Evolutionary conservation across 164 flowering plant species (phyloP).

Genomic region (Piper longum): DNA sequence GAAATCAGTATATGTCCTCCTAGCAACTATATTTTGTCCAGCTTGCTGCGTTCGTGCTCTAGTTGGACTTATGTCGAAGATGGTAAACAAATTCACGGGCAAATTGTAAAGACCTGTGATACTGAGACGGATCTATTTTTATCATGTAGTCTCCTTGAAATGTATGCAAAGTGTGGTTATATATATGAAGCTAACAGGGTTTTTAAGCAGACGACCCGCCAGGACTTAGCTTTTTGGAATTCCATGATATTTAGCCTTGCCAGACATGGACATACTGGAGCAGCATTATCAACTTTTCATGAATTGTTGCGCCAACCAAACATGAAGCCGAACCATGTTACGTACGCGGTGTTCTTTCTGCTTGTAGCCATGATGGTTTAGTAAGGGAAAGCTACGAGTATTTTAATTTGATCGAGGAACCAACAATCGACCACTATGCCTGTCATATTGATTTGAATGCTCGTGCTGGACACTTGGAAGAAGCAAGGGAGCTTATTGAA

Average conservation of each 20-base stretch:
- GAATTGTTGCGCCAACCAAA: conserved; percentile 7
- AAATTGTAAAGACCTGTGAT: conserved; percentile 11
- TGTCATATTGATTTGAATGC: conserved; percentile 17
- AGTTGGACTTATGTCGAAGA: conserved; percentile 16
- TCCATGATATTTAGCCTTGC: conserved; percentile 18
- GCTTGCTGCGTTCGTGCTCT: conserved; percentile 12
- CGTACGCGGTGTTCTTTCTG: conserved; percentile 18
- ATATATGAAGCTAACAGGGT: conserved; percentile 12
- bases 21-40: conserved; percentile 17
- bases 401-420: conserved; percentile 13
- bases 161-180: conserved; percentile 18
- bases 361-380: conserved; percentile 19
- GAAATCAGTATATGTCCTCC: conserved; percentile 7
- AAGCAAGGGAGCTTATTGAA: conserved; percentile 13
- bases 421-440: conserved; percentile 19
- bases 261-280: conserved; percentile 13
- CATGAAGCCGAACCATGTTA: conserved; percentile 16
- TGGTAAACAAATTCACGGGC: conserved; percentile 21
- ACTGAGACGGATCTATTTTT: conserved; percentile 8
- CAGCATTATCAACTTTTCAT: conserved; percentile 11
- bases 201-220: conserved; percentile 12
- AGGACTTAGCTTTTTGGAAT: conserved; percentile 18
- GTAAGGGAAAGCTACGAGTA: conserved; percentile 14
- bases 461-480: conserved; percentile 15
- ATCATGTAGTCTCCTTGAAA: conserved; percentile 12